Evolutionary conservation across 179 eudicot genomes (phyloP).

Genomic region (Beta macrorhiza): DNA sequence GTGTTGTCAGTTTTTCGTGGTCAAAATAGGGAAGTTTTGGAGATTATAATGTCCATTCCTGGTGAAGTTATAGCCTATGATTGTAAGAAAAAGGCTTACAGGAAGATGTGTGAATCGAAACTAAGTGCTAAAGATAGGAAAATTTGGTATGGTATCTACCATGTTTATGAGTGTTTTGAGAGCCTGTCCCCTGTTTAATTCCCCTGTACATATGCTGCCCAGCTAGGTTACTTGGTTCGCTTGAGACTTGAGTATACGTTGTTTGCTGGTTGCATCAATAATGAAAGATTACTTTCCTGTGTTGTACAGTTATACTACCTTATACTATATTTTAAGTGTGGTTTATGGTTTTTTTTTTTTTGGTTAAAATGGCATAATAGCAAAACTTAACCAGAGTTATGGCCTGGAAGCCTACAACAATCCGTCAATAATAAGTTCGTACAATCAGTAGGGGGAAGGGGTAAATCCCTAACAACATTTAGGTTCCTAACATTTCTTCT

Average conservation of each 20-base stretch:
- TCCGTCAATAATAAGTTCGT: too few relatives aligned
- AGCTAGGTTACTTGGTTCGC: neutral
- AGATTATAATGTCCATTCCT: conserved; percentile 27
- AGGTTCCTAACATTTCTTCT: too few relatives aligned
- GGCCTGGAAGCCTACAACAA: too few relatives aligned
- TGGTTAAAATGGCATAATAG: too few relatives aligned
- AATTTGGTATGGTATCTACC: conserved; percentile 25
- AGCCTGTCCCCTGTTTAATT: conserved; percentile 15
- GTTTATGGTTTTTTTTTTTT: too few relatives aligned
- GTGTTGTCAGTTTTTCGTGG: conserved; percentile 18
- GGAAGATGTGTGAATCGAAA: conserved; percentile 17
- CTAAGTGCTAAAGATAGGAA: conserved; percentile 8
- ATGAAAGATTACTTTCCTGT: too few relatives aligned
- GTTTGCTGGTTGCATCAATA: too few relatives aligned
- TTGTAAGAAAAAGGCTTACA: conserved; percentile 20
- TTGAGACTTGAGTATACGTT: neutral
- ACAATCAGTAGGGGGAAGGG: too few relatives aligned
- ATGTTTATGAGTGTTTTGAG: conserved; percentile 24
- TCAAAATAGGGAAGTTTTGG: conserved; percentile 7
- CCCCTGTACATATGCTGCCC: neutral
- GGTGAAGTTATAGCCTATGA: conserved; percentile 28
- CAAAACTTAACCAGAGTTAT: too few relatives aligned
- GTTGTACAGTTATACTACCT: too few relatives aligned
- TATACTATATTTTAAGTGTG: too few relatives aligned
- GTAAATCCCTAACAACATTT: too few relatives aligned